Conservation (phyloP, 495 filamentous ascomycete genomes). For the Aspergillus hancockii region DNA sequence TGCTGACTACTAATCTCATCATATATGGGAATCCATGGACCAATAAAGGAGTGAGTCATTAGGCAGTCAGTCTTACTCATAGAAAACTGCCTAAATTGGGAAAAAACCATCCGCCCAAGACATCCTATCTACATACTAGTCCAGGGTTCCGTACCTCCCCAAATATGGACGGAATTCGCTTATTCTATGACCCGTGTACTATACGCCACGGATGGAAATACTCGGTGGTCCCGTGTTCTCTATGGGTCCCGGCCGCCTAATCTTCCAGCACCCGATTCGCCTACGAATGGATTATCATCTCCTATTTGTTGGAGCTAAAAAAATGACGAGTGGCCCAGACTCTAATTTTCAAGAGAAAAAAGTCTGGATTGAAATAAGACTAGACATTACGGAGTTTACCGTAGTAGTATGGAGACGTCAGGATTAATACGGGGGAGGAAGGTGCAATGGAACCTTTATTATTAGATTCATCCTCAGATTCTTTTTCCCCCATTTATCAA, state of each 20-base stretch:
- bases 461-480: slow-evolving; percentile 4
- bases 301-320: background rate
- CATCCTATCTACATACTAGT: too few relatives aligned
- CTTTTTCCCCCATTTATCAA: slow-evolving; percentile 4
- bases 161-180: background rate
- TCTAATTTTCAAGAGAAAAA: background rate
- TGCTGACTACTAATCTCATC: too few relatives aligned
- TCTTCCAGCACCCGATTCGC: slow-evolving; percentile 19
- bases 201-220: background rate
- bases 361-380: background rate
- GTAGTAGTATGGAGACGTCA: background rate
- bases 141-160: too few relatives aligned
- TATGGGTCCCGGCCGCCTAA: slow-evolving; percentile 10
- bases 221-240: background rate
- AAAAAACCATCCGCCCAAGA: background rate
- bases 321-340: background rate
- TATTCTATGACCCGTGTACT: background rate
- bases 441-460: background rate
- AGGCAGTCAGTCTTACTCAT: too few relatives aligned
- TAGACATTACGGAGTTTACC: background rate
- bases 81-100: too few relatives aligned
- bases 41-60: too few relatives aligned
- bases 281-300: background rate
- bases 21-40: too few relatives aligned
- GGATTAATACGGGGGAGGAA: background rate